Base-by-base conservation (phyloP, 108 stramenopile species). In the Fragilariopsis cylindrus region DNA sequence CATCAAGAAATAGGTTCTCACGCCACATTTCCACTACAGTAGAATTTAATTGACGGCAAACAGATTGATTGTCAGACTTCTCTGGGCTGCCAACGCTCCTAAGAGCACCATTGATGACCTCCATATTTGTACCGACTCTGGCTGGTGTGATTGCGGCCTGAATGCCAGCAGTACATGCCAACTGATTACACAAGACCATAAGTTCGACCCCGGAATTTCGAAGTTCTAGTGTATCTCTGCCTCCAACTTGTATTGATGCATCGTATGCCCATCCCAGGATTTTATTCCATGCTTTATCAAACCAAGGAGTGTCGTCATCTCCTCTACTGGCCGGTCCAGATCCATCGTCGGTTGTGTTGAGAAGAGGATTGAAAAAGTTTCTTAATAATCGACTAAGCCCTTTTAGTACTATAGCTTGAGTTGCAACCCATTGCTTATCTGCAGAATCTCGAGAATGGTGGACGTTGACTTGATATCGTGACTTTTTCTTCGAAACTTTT, bases 61-160 rank as follows among this genome's bases (percentile, higher is more conserved):
- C 49, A 18, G 65, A 53, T 6, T 8, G 4, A 39, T 18, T 69
- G 39, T 67, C 56, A 39, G 39, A 30, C 46, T 53, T 79, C 69
- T 50, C 67, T 13, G 43, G 80, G 56, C 44, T 77, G 48, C 48
- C 84, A 85, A 76, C 82, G 75, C 73, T 89, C 43, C 91, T 76
- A 1, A 95, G 81, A 2, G 94, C 94, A 44, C 94, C 94, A 67
- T 92, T 89, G 58, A 95, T 85, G 16, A 95, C 94, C 71, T 95
- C 87, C 94, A 95, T 95, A 63, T 95, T 92, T 13, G 94, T 92
- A 5, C 88, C 86, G 15, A 95, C 91, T 18, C 87, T 77, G 41
- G 89, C 94, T 50, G 93, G 81, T 16, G 88, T 81, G 12, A 78
- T 81, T 18, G 93, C 86, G 15, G 91, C 91, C 44, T 83, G 84